Base-by-base conservation (phyloP, 139 green algal genomes). In the Diplosphaera chodatii region DNA sequence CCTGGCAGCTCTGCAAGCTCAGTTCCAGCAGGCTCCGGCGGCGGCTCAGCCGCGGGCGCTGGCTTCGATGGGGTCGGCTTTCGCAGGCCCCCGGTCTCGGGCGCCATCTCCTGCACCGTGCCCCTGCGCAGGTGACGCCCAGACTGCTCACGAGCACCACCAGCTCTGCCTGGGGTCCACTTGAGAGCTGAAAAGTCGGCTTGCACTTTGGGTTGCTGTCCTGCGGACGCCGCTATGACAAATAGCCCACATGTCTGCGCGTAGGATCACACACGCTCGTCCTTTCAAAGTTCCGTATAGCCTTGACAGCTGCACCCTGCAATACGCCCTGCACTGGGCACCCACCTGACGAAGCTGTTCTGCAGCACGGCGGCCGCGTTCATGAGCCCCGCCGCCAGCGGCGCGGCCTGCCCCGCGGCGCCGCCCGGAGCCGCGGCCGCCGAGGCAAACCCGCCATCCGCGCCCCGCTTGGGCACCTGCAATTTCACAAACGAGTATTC, bases 351-450 rank as follows among this genome's bases (percentile, higher is more conserved):
- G 48, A 59, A 59, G 48, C 48, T 59, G 48, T 3, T 59, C 48
- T 59, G 48, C 48, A 59, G 48, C 48, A 59, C 48, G 13, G 48
- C 48, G 13, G 48, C 48, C 16, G 48, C 48, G 25, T 59, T 59
- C 48, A 59, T 59, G 13, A 59, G 48, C 13, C 48, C 48, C 3
- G 48, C 48, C 48, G 48, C 48, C 48, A 59, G 48, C 48, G 48
- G 48, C 48, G 48, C 48, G 16, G 48, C 48, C 48, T 59, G 48
- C 13, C 8, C 48, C 8, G 16, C 16, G 3, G 48, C 16, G 48
- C 16, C 48, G 48, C 48, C 48, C 13, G 74, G 64, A 20, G 72
- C 66, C 13, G 71, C 72, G 21, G 37, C 62, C n/a, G n/a, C 65
- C 32, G 23, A 66, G 21, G 33, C 67, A 30, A 63, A 30, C 25